phyloP scores from a whole-genome alignment of 108 stramenopile species.

The Discostella pseudostelligera region DNA sequence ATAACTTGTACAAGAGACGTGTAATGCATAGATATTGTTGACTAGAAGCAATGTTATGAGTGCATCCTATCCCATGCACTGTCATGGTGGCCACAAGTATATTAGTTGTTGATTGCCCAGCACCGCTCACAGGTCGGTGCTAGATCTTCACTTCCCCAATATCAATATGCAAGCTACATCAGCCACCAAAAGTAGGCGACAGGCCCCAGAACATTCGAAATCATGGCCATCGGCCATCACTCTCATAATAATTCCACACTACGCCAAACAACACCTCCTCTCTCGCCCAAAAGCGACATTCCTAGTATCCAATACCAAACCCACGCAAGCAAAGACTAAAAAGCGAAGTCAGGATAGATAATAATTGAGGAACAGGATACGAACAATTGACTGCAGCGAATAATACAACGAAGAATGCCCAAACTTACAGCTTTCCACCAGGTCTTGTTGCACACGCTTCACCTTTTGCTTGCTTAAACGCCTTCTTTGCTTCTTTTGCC shows the following conservation, averaged over 20 bases:
- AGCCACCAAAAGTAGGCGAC: neutral
- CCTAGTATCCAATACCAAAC: slow-evolving; percentile 10
- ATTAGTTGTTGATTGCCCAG: too few relatives aligned
- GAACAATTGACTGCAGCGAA: neutral
- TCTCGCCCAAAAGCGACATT: too few relatives aligned
- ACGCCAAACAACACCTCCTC: too few relatives aligned
- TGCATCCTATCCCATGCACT: too few relatives aligned
- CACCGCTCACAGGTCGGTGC: too few relatives aligned
- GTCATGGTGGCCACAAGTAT: too few relatives aligned
- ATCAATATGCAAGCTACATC: neutral
- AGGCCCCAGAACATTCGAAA: neutral
- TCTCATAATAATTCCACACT: too few relatives aligned
- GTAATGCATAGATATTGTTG: too few relatives aligned
- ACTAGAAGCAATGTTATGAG: too few relatives aligned
- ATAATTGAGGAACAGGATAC: neutral
- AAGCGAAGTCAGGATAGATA: neutral
- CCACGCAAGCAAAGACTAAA: slow-evolving; percentile 6
- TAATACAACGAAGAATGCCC: neutral
- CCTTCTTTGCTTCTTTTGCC: slow-evolving; percentile 72
- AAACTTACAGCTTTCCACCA: slow-evolving; percentile 67
- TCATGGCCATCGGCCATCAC: too few relatives aligned
- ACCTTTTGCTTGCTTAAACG: slow-evolving; percentile 71
- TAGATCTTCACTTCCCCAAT: too few relatives aligned
- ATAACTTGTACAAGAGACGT: neutral
- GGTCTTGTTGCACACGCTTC: slow-evolving; percentile 75